phyloP scores from a whole-genome alignment of 2,329 filamentous ascomycete species.

The Lecanicillium sp. region DNA sequence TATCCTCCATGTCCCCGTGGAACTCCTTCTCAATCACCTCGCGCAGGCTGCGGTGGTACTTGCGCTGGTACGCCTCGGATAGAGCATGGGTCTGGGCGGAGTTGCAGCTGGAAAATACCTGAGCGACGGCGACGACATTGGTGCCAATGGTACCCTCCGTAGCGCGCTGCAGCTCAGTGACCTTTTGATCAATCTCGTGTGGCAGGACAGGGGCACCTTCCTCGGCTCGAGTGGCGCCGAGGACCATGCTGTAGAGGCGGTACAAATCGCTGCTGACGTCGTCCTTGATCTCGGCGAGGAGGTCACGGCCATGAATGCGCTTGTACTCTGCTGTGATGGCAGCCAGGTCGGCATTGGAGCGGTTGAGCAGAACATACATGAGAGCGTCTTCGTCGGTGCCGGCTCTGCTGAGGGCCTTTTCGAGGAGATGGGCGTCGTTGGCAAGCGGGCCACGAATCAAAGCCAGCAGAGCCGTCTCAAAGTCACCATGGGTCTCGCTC shows the following conservation, averaged over 20 bases:
- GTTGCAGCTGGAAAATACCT: slow-evolving; percentile 25
- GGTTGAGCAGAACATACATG: slow-evolving; percentile 25
- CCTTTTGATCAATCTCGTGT: slow-evolving; percentile 24
- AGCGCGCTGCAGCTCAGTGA: slow-evolving; percentile 22
- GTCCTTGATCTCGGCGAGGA: slow-evolving; percentile 21
- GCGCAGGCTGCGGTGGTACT: slow-evolving; percentile 24
- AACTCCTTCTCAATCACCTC: slow-evolving; percentile 27
- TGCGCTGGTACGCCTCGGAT: slow-evolving; percentile 19
- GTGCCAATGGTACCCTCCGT: slow-evolving; percentile 23
- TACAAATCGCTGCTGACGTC: slow-evolving; percentile 23
- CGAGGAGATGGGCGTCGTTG: slow-evolving; percentile 22
- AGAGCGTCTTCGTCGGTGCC: slow-evolving; percentile 26
- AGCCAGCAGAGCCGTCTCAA: slow-evolving; percentile 22
- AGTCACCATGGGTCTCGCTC: slow-evolving; percentile 22
- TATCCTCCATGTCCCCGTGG: slow-evolving; percentile 25
- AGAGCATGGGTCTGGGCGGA: slow-evolving; percentile 22
- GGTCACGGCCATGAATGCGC: slow-evolving; percentile 18
- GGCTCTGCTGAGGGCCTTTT: slow-evolving; percentile 20
- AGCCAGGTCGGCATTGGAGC: slow-evolving; percentile 26
- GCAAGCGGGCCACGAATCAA: slow-evolving; percentile 22
- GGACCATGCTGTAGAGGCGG: slow-evolving; percentile 26
- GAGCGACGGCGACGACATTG: slow-evolving; percentile 21
- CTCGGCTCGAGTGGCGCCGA: slow-evolving; percentile 20
- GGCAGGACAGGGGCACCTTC: slow-evolving; percentile 17
- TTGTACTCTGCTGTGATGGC: slow-evolving; percentile 23